Evolutionary conservation across 176 grass and related monocot genomes (phyloP), one percentile per base, ranked within the genome.

Genomic region (Typha latifolia): DNA sequence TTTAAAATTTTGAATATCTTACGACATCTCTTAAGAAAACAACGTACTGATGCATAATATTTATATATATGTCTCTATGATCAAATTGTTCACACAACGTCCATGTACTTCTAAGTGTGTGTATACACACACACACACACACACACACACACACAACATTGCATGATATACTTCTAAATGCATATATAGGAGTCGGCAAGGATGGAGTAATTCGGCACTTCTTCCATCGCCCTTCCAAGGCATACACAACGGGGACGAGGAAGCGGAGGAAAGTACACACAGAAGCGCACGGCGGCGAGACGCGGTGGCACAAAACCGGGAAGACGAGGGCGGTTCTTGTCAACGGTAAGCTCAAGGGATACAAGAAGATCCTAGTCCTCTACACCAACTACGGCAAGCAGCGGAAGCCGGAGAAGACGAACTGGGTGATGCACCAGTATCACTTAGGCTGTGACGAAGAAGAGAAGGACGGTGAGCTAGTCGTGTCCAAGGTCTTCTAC

Each of bases 221-320:
- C 84, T 99, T 94, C 81, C 95, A 99, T 69, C 95, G 95, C 20
- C 95, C 95, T 4, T 99, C 89, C 1, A 89, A 93, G 73, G 95
- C 95, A 29, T 99, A 99, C 73, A 94, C 89, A 43, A 99, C 95
- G 2, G 95, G 95, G 22, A 99, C 89, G 1, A 77, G 95, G 61
- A 99, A 99, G 69, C 78, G 95, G 47, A 80, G 89, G 53, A 99
- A 99, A 69, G 95, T 99, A 63, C 89, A 87, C 67, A 90, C 95
- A n/a, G 89, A 99, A 51, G 83, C 81, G 47, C 78, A 94, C 10
- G 95, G 95, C 9, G 84, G 95, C 12, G 95, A 99, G 83, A 99
- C 95, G 16, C 86, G 95, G 34, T 99, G 95, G 95, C 95, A 99
- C 84, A 99, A 99, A 75, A 99, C 89, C 0, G 95, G 95, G 29